A percentile compares a stretch with the other conserved stretches of the same genome.
Evolutionary conservation across 2,329 filamentous ascomycete species (phyloP).

Genomic region (Pyricularia grisea): DNA sequence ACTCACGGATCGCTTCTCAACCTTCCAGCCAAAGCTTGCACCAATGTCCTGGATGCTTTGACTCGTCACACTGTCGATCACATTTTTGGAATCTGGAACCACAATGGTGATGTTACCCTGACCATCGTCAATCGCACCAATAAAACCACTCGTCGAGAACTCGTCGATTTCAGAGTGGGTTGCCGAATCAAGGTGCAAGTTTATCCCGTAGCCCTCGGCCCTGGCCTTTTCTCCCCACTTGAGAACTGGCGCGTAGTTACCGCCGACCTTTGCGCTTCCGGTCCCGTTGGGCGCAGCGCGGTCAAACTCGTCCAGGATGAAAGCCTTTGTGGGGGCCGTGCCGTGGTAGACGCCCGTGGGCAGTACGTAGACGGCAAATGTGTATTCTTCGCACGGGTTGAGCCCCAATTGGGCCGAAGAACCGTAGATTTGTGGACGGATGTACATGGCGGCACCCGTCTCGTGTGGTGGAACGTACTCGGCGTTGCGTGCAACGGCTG

Average conservation of each 20-base stretch:
- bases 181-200: conserved; percentile 81
- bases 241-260: conserved; percentile 91
- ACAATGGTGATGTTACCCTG: conserved; percentile 58
- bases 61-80: conserved; percentile 80
- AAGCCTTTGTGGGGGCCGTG: conserved; percentile 71
- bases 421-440: conserved; percentile 82
- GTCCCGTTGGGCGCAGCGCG: conserved; percentile 86
- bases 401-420: conserved; percentile 80
- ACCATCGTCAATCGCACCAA: conserved; percentile 60
- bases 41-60: conserved; percentile 71
- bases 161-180: conserved; percentile 83
- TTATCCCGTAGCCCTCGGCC: conserved; percentile 80
- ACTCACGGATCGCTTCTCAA: conserved; percentile 63
- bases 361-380: conserved; percentile 80
- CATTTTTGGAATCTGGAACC: conserved; percentile 78
- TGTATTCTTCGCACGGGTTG: conserved; percentile 83
- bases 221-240: conserved; percentile 77
- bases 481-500: conserved; percentile 82
- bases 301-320: conserved; percentile 90
- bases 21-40: conserved; percentile 70
- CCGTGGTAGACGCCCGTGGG: conserved; percentile 95
- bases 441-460: conserved; percentile 85
- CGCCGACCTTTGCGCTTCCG: conserved; percentile 86
- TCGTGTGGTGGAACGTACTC: conserved; percentile 84
- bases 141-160: conserved; percentile 91